phyloP scores from a whole-genome alignment of 306 rosid species.

The Quercus mongolica region DNA sequence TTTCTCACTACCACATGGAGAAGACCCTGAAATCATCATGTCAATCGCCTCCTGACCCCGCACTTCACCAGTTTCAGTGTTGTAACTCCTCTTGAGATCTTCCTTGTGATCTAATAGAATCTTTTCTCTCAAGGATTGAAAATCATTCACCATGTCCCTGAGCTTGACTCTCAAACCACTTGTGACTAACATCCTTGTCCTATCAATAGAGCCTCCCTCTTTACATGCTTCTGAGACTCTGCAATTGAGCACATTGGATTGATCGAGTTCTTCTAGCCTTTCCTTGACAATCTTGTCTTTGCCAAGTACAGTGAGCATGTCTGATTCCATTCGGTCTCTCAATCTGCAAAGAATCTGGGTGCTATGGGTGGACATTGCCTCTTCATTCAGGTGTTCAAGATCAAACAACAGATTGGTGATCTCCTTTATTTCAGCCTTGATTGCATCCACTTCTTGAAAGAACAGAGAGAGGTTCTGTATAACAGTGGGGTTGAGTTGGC shows the following conservation, averaged over 20 bases:
- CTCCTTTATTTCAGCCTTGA: slow-evolving; percentile 81
- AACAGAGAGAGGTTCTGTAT: slow-evolving; percentile 76
- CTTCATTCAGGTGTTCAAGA: slow-evolving; percentile 67
- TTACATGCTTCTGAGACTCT: slow-evolving; percentile 38
- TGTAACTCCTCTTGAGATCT: slow-evolving; percentile 72
- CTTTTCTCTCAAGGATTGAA: slow-evolving; percentile 65
- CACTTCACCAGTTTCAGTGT: slow-evolving; percentile 45
- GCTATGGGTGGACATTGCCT: slow-evolving; percentile 74
- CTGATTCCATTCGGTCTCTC: slow-evolving; percentile 74
- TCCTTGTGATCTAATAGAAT: slow-evolving; percentile 70
- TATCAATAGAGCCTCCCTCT: slow-evolving; percentile 57
- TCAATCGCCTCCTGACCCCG: slow-evolving; percentile 64
- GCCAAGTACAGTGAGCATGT: slow-evolving; percentile 72
- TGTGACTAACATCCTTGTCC: slow-evolving; percentile 69
- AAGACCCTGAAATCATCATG: slow-evolving; percentile 55
- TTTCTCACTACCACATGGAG: too few species aligned
- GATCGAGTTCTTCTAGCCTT: slow-evolving; percentile 59
- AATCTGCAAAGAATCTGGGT: slow-evolving; percentile 76
- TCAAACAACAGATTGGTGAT: slow-evolving; percentile 85
- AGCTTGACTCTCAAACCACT: slow-evolving; percentile 74
- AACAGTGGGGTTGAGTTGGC: slow-evolving; percentile 50
- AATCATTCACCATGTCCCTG: slow-evolving; percentile 70
- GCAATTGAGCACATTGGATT: slow-evolving; percentile 55
- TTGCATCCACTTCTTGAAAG: slow-evolving; percentile 56
- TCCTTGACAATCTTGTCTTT: slow-evolving; percentile 58